Base-by-base conservation (phyloP, 108 stramenopile species). In the Aurantiochytrium sp. region DNA sequence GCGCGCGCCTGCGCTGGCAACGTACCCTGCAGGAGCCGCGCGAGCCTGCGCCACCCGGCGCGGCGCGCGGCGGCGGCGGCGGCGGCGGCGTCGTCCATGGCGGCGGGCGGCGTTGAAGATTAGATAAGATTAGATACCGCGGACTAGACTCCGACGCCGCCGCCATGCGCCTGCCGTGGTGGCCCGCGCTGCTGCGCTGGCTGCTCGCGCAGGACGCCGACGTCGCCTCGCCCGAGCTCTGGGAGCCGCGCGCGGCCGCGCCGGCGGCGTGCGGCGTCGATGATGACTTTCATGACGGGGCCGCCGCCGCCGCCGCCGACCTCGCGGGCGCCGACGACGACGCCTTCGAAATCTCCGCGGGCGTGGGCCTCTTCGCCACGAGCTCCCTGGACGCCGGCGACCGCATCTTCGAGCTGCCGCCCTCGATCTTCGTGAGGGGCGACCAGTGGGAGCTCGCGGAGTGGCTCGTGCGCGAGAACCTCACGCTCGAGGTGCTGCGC, bases 371-470 rank as follows among this genome's bases (percentile, higher is more conserved):
- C 42, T 81, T 81, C 32, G 73, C 73, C 45, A 48, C 39, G 73
- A 24, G 45, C 39, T 27, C n/a, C 0, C 12, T 81, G n/a, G 73
- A 81, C n/a, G 36, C 17, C 17, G 42, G 45, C 10, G 73, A 81
- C 6, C 8, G 24, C 8, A 0, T 81, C n/a, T 81, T 81, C 24
- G 73, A 41, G n/a, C 39, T 81, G n/a, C 73, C 73, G 73, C 42
- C 45, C 8, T 17, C 10, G 12, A 2, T 81, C 39, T 48, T 81
- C 12, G 73, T 81, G 21, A 48, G 12, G 27, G 73, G 42, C 2
- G 73, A 81, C 24, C 73, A 30, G n/a, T 81, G 45, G 42, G 73
- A 81, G 73, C 73, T 81, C 8, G 73, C 73, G 30, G 73, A 81
- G 45, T 81, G 73, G 73, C 39, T 81, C 12, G 73, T 81, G 1